Percentiles rank a stretch among this genome's conserved stretches.
Evolutionary conservation across 768 basidiomycete species (phyloP).

Genomic region (Myochromella boudieri): DNA sequence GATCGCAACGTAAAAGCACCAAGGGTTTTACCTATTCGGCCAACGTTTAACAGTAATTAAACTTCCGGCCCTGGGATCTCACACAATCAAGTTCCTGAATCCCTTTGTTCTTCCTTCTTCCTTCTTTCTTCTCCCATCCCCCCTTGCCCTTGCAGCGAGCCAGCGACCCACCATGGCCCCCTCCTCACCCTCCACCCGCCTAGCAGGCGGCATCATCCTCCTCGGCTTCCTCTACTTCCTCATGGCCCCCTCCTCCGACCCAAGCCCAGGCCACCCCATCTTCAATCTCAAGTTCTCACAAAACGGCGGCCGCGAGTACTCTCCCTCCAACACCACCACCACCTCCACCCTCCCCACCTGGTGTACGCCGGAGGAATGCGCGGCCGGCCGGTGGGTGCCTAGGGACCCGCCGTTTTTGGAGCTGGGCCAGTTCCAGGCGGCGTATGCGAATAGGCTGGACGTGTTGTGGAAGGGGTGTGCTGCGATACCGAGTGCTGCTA

Average conservation of each 20-base stretch:
- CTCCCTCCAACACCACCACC: slow-evolving; percentile 5
- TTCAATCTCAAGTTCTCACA: slow-evolving; percentile 3
- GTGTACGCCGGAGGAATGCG: slow-evolving; percentile 24
- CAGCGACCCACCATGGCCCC: slow-evolving; percentile 10
- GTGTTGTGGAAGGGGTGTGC: slow-evolving; percentile 28
- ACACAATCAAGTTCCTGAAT: no score
- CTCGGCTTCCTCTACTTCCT: slow-evolving; percentile 14
- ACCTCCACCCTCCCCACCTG: slow-evolving; percentile 7
- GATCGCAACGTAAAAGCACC: no score
- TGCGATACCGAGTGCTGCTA: slow-evolving; percentile 15
- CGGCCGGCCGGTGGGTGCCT: slow-evolving; percentile 25
- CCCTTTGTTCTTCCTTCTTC: not conserved
- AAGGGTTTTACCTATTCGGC: no score
- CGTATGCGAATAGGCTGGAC: slow-evolving; percentile 23
- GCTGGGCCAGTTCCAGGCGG: slow-evolving; percentile 22
- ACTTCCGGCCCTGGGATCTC: no score
- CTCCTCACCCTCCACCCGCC: slow-evolving; percentile 5
- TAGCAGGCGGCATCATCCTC: slow-evolving; percentile 8
- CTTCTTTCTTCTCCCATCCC: not conserved
- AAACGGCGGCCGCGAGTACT: slow-evolving; percentile 3
- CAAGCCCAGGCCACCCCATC: not conserved
- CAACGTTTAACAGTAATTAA: no score
- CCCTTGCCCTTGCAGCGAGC: no score
- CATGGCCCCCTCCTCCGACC: slow-evolving; percentile 2
- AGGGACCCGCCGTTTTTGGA: slow-evolving; percentile 21